Percentiles rank a stretch among this genome's conserved stretches.
phyloP scores from a whole-genome alignment of 177 flowering plant species.

The Vitis hybrid region DNA sequence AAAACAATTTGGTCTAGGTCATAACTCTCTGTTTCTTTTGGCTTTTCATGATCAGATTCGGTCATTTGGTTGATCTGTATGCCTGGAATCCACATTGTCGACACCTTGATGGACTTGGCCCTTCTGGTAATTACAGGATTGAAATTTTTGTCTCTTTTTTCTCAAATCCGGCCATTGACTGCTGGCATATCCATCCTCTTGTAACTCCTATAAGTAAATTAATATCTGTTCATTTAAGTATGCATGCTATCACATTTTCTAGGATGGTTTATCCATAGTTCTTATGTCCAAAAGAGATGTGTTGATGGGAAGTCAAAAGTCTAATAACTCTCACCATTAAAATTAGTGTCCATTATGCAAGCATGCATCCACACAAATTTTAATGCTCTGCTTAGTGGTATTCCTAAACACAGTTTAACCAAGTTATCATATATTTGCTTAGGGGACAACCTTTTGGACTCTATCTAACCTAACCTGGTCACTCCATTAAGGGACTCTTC shows the following conservation, averaged over 20 bases:
- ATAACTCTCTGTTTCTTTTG: background rate
- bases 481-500: background rate
- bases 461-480: background rate
- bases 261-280: background rate
- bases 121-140: conserved; percentile 59
- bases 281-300: background rate
- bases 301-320: background rate
- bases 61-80: conserved; percentile 90
- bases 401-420: background rate
- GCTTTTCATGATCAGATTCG: conserved; percentile 51
- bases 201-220: background rate
- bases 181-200: background rate
- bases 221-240: background rate
- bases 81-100: conserved; percentile 95
- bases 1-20: background rate
- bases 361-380: background rate
- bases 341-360: background rate
- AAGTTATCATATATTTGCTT: background rate
- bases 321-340: background rate
- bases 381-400: background rate
- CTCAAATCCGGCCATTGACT: background rate
- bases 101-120: conserved; percentile 77
- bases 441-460: background rate
- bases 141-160: background rate
- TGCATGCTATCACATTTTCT: conserved; percentile 1